phyloP scores from a whole-genome alignment of 2,329 filamentous ascomycete genomes.

The Dactylellina drechsleri region DNA sequence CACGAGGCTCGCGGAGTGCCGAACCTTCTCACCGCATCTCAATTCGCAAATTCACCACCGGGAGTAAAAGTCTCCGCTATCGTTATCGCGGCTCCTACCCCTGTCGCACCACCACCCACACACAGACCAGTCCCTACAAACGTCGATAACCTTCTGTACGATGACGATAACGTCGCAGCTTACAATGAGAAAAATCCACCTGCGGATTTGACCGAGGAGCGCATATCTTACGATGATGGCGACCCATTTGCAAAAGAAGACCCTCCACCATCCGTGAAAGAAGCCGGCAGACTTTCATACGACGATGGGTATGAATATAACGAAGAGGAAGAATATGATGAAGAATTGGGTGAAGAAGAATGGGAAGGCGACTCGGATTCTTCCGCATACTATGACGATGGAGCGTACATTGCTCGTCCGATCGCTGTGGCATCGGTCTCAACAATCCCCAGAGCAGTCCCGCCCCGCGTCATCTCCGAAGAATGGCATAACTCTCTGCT shows the following conservation, averaged over 20 bases:
- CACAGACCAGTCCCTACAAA: conserved; percentile 23
- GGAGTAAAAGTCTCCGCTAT: conserved; percentile 26
- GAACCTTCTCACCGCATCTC: conserved; percentile 55
- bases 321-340: conserved; percentile 11
- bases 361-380: conserved; percentile 5
- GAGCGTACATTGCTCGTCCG: conserved; percentile 46
- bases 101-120: conserved; percentile 2
- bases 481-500: conserved; percentile 39
- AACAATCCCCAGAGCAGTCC: neutral
- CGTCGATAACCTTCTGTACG: conserved; percentile 38
- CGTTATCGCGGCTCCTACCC: conserved; percentile 29
- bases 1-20: conserved; percentile 58
- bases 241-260: neutral
- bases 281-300: conserved; percentile 16
- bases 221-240: conserved; percentile 13
- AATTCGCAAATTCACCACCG: conserved; percentile 11
- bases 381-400: conserved; percentile 50
- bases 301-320: conserved; percentile 9
- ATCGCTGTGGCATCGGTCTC: conserved; percentile 1
- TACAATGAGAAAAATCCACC: neutral
- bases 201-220: neutral
- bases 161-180: conserved; percentile 48
- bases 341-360: conserved; percentile 24
- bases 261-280: neutral
- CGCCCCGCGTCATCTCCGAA: conserved; percentile 18